Evolutionary conservation across 2,329 filamentous ascomycete genomes (phyloP), one percentile per base, ranked within the genome.

Genomic region (Cylindrodendrum hubeiense): DNA sequence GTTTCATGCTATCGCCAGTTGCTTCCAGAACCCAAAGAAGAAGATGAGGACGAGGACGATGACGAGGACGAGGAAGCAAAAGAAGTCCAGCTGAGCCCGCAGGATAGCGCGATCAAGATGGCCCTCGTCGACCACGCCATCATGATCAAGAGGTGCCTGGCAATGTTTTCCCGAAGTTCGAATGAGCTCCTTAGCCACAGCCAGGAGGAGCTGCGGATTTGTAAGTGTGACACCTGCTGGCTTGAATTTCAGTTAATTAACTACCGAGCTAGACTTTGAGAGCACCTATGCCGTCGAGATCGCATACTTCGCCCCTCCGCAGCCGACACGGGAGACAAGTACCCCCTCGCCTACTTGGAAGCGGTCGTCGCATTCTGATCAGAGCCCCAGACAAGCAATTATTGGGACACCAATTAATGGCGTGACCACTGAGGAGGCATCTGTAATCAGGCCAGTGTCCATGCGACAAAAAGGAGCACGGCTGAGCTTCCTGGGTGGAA

Each of bases 81-180:
- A 28, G 83, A 84, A 2, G 83, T 84, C 22, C 82, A 89, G 66
- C 77, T 89, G 4, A 81, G 83, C 22, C 83, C 87, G 0, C 86
- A 94, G 72, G 91, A 97, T 69, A 93, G 88, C 52, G 93, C 94
- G 2, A 89, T 98, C 69, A 92, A 91, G 75, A 92, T 95, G 77
- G 93, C 94, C 1, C 85, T 98, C 30, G 87, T 97, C 44, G 96
- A 98, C 74, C 95, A 98, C 78, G 93, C 94, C 3, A 87, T 97
- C 65, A 91, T 93, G 78, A 90, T 98, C 73, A 94, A 95, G 81
- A 90, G 93, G 68, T 95, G 93, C 73, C 80, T 98, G 67, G 85
- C 85, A 4, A 85, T 90, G 71, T 93, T 93, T 78, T 86, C 86
- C 63, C 89, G 87, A 78, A 89, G 85, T 82, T 86, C 79, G 41